Percentiles rank a stretch among this genome's conserved stretches.
Evolutionary conservation across 2,329 filamentous ascomycete genomes (phyloP).

Genomic region (Dothideomycetes sp.): DNA sequence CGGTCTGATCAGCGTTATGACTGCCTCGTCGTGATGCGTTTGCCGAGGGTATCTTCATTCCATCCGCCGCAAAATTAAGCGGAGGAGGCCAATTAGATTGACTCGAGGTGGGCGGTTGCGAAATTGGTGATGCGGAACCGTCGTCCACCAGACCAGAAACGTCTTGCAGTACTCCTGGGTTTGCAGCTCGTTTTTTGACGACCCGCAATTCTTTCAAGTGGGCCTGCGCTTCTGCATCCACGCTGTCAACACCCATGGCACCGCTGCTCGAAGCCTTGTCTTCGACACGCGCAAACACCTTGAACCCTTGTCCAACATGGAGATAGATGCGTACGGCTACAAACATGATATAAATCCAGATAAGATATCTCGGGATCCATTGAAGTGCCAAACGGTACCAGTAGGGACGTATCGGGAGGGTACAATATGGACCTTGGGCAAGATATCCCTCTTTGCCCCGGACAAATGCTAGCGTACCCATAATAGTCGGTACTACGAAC

Average conservation of each 20-base stretch:
- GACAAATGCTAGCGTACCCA: slow-evolving; percentile 56
- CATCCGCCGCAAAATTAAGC: neutral
- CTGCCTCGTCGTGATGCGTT: slow-evolving; percentile 8
- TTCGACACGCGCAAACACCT: slow-evolving; percentile 26
- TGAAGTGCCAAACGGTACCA: slow-evolving; percentile 62
- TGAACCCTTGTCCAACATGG: slow-evolving; percentile 48
- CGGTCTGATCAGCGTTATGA: neutral
- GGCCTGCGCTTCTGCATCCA: neutral
- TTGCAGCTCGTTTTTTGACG: slow-evolving; percentile 1
- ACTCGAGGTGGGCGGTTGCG: neutral
- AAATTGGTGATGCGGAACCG: neutral
- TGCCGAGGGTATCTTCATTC: neutral
- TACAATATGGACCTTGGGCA: slow-evolving; percentile 59
- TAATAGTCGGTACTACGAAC: slow-evolving; percentile 48
- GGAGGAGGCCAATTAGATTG: slow-evolving; percentile 6
- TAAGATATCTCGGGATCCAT: slow-evolving; percentile 66
- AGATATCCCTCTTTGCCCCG: slow-evolving; percentile 47
- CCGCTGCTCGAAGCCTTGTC: slow-evolving; percentile 17
- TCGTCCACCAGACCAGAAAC: neutral
- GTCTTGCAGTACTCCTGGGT: slow-evolving; percentile 3
- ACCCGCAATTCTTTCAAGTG: slow-evolving; percentile 1
- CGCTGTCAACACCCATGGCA: neutral
- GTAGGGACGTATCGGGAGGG: slow-evolving; percentile 54
- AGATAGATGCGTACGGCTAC: slow-evolving; percentile 63
- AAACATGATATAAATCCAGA: slow-evolving; percentile 53